Evolutionary conservation across 176 grass and related monocot species (phyloP), one percentile per base, ranked within the genome.

Genomic region (Oryza punctata): DNA sequence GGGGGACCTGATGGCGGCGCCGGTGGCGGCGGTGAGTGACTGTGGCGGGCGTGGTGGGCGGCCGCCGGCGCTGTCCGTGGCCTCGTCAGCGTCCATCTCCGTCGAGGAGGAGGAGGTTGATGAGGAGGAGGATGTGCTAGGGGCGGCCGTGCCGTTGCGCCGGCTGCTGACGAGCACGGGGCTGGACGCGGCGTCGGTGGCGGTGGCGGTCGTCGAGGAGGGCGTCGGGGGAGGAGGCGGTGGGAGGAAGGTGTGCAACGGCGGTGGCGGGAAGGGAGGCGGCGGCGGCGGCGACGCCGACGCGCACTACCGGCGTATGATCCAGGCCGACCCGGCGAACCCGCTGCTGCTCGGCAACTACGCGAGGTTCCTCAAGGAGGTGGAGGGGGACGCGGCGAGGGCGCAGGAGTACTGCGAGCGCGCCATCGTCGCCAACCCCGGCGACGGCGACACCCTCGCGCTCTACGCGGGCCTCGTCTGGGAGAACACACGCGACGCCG

Each of bases 381-480:
- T 89, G 33, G 52, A 47, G 2, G 84, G 89, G 29, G 78, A 94
- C 75, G 63, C 63, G 2, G 77, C 4, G 25, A 66, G 84, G 50
- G 89, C 92, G 68, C 87, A 49, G 35, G 81, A 87, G 84, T 89
- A 72, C 87, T 91, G 78, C 78, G 92, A 91, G 89, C 72, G 89
- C 63, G 84, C 92, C 65, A 91, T 94, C 80, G 23, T 94, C 38
- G 81, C 81, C 19, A 44, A 75, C 72, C 84, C 92, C 21, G 68
- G 38, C 50, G 89, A 87, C 64, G 87, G 73, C 63, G 67, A 73
- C 14, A 77, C 90, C 32, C 92, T 94, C 0, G 64, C 89, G 12
- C 78, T 94, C 65, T 91, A 94, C 67, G 92, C 92, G 0, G 92
- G 76, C 0, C 87, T 94, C 47, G 73, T 94, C 10, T 94, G 92